Conservation (phyloP, 2,329 filamentous ascomycete genomes). For the Fusarium poae region DNA sequence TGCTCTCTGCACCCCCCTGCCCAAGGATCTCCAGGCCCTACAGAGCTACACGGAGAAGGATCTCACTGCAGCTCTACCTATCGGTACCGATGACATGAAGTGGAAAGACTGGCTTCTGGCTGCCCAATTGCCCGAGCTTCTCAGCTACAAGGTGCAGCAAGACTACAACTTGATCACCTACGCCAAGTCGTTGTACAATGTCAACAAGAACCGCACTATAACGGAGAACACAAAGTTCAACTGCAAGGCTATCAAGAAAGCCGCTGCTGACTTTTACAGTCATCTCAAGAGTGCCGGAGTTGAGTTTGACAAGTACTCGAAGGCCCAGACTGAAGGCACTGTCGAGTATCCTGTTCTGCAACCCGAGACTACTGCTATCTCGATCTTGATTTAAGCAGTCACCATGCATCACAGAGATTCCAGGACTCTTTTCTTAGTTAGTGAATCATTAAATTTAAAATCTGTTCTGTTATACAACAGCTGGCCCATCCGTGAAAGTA, state of each 20-base stretch:
- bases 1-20: conserved; percentile 23
- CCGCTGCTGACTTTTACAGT: conserved; percentile 9
- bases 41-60: conserved; percentile 26
- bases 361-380: conserved; percentile 29
- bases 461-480: not conserved
- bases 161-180: conserved; percentile 36
- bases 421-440: not conserved
- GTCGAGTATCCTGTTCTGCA: conserved; percentile 30
- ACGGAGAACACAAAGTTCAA: conserved; percentile 6
- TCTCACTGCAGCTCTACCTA: conserved; percentile 31
- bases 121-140: conserved; percentile 16
- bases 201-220: conserved; percentile 16
- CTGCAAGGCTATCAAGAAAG: conserved; percentile 6
- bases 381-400: conserved; percentile 21
- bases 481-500: conserved; percentile 7
- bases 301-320: conserved; percentile 12
- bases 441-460: not conserved
- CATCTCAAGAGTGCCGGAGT: conserved; percentile 5
- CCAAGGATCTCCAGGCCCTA: conserved; percentile 7
- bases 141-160: conserved; percentile 35
- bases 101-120: conserved; percentile 41
- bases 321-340: conserved; percentile 14
- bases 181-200: conserved; percentile 25
- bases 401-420: rapidly evolving
- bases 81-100: conserved; percentile 23